Evolutionary conservation across 352 stramenopile genomes (phyloP).

Genomic region (Blastocystis sp.): DNA sequence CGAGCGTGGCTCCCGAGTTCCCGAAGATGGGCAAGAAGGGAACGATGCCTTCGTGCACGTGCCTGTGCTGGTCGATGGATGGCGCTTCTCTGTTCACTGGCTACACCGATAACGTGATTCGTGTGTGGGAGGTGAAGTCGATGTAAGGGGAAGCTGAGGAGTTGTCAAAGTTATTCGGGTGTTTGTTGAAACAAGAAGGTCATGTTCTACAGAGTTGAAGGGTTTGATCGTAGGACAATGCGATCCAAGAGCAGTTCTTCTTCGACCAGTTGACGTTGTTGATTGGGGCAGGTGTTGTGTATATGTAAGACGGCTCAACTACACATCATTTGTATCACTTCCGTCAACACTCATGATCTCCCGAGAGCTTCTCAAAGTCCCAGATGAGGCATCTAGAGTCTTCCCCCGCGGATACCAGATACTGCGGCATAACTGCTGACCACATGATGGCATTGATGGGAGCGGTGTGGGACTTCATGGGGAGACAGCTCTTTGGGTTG

Average conservation of each 20-base stretch:
- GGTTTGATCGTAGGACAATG: neutral
- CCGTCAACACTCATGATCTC: neutral
- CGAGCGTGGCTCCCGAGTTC: too few species aligned
- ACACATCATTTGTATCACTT: neutral
- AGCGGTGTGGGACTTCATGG: neutral
- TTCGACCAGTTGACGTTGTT: conserved; percentile 28
- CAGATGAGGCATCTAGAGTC: conserved; percentile 6
- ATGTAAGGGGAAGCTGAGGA: neutral
- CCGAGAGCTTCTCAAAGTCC: conserved; percentile 7
- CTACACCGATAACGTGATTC: too few species aligned
- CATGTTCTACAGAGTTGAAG: conserved; percentile 14
- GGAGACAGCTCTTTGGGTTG: neutral
- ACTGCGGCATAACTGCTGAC: neutral
- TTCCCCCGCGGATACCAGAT: conserved; percentile 13
- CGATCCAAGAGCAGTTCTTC: neutral
- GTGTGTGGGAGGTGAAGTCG: too few species aligned
- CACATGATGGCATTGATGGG: conserved; percentile 6
- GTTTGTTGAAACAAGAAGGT: neutral
- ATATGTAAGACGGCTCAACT: conserved; percentile 7
- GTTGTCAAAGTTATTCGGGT: neutral
- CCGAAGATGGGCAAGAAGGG: too few species aligned
- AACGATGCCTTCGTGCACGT: too few species aligned
- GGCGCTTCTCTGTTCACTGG: too few species aligned
- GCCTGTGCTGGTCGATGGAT: too few species aligned
- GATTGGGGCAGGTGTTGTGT: neutral